These are phyloP conservation scores for Pelargonium myrrhifolium DNA, from an alignment of 441 rosid species.

Conservation along the genomic window DNA sequence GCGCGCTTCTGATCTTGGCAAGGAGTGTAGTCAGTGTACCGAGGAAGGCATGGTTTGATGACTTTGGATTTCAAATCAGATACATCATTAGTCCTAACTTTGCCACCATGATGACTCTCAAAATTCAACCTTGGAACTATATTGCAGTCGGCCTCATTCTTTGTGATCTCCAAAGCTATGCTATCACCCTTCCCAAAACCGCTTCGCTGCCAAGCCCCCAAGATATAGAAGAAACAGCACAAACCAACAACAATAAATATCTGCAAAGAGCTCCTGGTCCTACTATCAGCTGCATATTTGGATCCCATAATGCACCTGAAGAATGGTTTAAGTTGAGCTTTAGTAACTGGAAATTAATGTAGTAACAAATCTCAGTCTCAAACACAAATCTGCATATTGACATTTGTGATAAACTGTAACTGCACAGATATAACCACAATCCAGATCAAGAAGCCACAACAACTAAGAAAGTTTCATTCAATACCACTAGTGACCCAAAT, in stretches of 20 bases:
- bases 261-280: slow-evolving; percentile 12
- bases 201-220: slow-evolving; percentile 17
- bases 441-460: no score
- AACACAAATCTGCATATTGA: background rate
- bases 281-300: slow-evolving; percentile 6
- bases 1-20: slow-evolving; percentile 19
- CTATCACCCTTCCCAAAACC: slow-evolving; percentile 16
- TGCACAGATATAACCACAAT: background rate
- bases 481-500: background rate
- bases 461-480: background rate
- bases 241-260: slow-evolving; percentile 8
- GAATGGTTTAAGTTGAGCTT: background rate
- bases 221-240: slow-evolving; percentile 18
- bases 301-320: slow-evolving; percentile 1
- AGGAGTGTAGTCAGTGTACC: slow-evolving; percentile 15
- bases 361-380: background rate
- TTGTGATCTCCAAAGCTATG: slow-evolving; percentile 10
- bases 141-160: slow-evolving; percentile 7
- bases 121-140: slow-evolving; percentile 9
- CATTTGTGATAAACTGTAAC: background rate
- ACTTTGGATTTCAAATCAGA: slow-evolving; percentile 6
- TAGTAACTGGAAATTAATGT: background rate
- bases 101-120: slow-evolving; percentile 14
- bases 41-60: slow-evolving; percentile 11
- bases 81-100: background rate